Percentiles rank a stretch among this genome's conserved stretches.
Evolutionary conservation across 352 stramenopile genomes (phyloP).

Genomic region (Phytophthora fragariae): DNA sequence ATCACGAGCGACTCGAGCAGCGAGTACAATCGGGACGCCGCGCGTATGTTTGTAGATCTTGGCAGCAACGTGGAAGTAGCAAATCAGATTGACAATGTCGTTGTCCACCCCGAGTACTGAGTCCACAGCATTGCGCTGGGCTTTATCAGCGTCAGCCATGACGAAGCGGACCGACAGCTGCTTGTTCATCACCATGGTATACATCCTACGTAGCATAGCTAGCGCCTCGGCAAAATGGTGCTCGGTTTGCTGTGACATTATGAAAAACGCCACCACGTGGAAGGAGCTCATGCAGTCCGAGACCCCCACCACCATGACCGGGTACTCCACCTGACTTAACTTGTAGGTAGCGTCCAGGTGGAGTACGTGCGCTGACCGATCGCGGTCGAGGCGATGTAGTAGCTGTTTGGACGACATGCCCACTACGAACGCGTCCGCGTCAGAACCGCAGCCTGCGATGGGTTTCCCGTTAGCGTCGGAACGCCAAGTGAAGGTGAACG

Average conservation of each 20-base stretch:
- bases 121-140: constrained; percentile 1
- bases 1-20: background rate
- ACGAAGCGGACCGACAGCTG: background rate
- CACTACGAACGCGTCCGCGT: constrained; percentile 9
- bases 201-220: background rate
- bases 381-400: background rate
- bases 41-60: constrained; percentile 6
- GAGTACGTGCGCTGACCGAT: constrained; percentile 5
- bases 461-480: background rate
- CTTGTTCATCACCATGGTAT: background rate
- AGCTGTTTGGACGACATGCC: constrained; percentile 10
- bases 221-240: constrained; percentile 5
- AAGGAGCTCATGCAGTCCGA: constrained; percentile 29
- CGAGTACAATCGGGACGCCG: background rate
- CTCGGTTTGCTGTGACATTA: constrained; percentile 18
- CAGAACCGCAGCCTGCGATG: background rate
- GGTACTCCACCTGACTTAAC: constrained; percentile 21
- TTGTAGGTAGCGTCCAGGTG: constrained; percentile 37
- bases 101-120: constrained; percentile 2
- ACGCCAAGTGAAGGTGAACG: constrained; percentile 12
- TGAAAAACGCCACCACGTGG: constrained; percentile 26
- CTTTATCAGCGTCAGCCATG: constrained; percentile 13
- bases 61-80: constrained; percentile 9
- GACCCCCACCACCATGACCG: constrained; percentile 27
- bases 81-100: constrained; percentile 3